These are phyloP conservation scores for Helenozyma rhizophorensis DNA, from an alignment of 805 yeast species.

Conservation along the genomic window DNA sequence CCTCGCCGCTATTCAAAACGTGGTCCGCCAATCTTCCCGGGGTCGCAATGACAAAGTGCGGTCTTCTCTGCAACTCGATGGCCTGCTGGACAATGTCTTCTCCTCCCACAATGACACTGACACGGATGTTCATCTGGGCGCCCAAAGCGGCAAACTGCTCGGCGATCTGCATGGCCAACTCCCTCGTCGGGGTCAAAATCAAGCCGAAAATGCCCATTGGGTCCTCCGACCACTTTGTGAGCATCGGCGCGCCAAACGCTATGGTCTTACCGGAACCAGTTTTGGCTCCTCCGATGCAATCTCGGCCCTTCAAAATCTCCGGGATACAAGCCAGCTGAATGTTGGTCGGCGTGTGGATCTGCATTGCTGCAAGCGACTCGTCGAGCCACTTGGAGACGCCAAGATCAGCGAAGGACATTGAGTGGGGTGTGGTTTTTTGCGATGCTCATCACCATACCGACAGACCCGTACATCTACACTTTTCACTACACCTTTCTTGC, in stretches of 20 bases:
- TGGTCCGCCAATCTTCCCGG: slow-evolving; percentile 97
- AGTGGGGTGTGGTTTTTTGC: neutral
- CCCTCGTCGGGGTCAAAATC: slow-evolving; percentile 88
- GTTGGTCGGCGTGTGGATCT: slow-evolving; percentile 75
- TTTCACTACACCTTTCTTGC: too few relatives aligned
- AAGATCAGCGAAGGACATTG: slow-evolving; percentile 48
- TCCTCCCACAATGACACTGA: slow-evolving; percentile 90
- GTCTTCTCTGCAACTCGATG: slow-evolving; percentile 70
- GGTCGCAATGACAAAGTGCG: slow-evolving; percentile 94
- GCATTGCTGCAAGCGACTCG: slow-evolving; percentile 78
- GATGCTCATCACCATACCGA: slow-evolving; percentile 4
- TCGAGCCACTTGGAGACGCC: slow-evolving; percentile 86
- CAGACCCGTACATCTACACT: too few relatives aligned
- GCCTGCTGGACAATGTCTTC: slow-evolving; percentile 91
- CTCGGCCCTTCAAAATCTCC: slow-evolving; percentile 72
- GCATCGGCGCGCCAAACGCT: slow-evolving; percentile 97
- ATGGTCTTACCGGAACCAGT: slow-evolving; percentile 98
- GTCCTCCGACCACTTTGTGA: slow-evolving; percentile 90
- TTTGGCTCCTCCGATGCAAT: slow-evolving; percentile 97
- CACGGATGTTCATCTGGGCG: slow-evolving; percentile 76
- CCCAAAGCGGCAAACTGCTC: slow-evolving; percentile 96
- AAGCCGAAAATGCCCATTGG: slow-evolving; percentile 91
- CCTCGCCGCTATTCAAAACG: slow-evolving; percentile 81
- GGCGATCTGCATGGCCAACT: slow-evolving; percentile 92
- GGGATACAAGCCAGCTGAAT: slow-evolving; percentile 92